Evolutionary conservation across 768 basidiomycete species (phyloP).

Genomic region (Termitomyces eurrhizus): DNA sequence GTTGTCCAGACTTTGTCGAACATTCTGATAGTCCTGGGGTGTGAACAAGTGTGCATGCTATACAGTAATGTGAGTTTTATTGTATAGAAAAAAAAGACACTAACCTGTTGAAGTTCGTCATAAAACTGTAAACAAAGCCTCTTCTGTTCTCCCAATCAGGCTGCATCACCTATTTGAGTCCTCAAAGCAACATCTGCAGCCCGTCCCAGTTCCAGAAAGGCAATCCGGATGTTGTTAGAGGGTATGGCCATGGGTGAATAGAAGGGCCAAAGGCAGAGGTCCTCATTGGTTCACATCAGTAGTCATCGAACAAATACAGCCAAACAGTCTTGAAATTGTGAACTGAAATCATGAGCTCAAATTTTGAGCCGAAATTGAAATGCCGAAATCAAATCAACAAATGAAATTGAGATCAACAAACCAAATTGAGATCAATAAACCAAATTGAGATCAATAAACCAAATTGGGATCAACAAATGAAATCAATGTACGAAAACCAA

Average conservation of each 20-base stretch:
- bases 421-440: too few relatives aligned
- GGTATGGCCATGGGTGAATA: background rate
- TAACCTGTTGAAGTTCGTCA: background rate
- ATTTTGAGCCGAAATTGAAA: too few relatives aligned
- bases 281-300: too few relatives aligned
- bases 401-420: too few relatives aligned
- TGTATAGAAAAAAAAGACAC: background rate
- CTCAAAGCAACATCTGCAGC: conserved; percentile 4
- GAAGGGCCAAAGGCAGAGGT: too few relatives aligned
- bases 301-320: too few relatives aligned
- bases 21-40: background rate
- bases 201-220: conserved; percentile 6
- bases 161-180: conserved; percentile 16
- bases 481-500: too few relatives aligned
- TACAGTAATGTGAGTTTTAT: background rate
- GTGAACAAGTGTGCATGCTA: background rate
- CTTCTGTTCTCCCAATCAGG: conserved; percentile 11
- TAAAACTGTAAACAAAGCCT: conserved; percentile 11
- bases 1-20: background rate
- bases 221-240: conserved; percentile 9
- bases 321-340: too few relatives aligned
- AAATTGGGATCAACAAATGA: too few relatives aligned
- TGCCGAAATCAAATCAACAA: too few relatives aligned
- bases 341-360: too few relatives aligned
- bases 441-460: too few relatives aligned